Conservation (phyloP, 352 stramenopile genomes). For the Phytopythium litorale region DNA sequence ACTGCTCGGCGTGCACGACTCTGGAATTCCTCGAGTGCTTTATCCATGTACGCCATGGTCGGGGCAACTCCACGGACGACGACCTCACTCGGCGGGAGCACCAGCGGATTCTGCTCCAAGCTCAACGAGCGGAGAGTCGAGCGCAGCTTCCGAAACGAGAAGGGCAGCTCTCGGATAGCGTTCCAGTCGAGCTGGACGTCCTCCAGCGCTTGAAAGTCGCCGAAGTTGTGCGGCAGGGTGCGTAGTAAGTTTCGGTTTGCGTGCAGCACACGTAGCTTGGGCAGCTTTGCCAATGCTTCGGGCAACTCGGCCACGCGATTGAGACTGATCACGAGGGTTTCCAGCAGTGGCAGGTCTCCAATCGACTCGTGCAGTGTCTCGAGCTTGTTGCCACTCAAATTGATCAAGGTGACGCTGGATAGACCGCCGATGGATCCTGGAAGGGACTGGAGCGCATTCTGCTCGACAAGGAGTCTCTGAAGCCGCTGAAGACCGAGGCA, state of each 20-base stretch:
- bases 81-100: conserved; percentile 41
- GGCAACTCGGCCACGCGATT: conserved; percentile 46
- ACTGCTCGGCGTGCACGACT: conserved; percentile 37
- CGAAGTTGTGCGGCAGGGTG: conserved; percentile 42
- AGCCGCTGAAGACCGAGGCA: conserved; percentile 15
- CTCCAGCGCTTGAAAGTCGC: conserved; percentile 35
- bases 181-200: conserved; percentile 70
- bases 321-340: conserved; percentile 42
- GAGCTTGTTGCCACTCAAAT: conserved; percentile 45
- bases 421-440: conserved; percentile 38
- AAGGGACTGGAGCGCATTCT: conserved; percentile 40
- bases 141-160: conserved; percentile 46
- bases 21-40: conserved; percentile 42
- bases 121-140: conserved; percentile 27
- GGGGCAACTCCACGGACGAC: conserved; percentile 38
- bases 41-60: conserved; percentile 55
- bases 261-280: conserved; percentile 33
- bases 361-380: conserved; percentile 31
- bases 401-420: conserved; percentile 22
- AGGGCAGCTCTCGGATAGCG: conserved; percentile 49
- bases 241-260: conserved; percentile 44
- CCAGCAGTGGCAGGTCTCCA: conserved; percentile 35
- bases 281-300: conserved; percentile 28
- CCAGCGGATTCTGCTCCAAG: conserved; percentile 64
- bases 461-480: conserved; percentile 44